phyloP scores from a whole-genome alignment of 2,329 filamentous ascomycete species.

The Sarocladium oryzae region DNA sequence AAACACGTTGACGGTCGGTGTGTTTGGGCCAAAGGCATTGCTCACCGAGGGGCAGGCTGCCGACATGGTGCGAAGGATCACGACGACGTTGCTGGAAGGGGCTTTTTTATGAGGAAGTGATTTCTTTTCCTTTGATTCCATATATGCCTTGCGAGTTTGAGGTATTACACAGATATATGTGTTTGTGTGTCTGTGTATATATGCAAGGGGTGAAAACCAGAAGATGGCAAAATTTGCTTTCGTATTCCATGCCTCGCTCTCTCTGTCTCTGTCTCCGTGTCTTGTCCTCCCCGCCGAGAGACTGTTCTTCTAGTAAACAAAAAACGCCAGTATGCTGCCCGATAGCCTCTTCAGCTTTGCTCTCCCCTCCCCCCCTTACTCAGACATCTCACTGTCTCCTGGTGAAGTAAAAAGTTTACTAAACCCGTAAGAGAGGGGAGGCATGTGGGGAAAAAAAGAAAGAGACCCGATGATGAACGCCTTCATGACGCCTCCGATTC shows the following conservation, averaged over 20 bases:
- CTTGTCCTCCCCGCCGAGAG: not conserved
- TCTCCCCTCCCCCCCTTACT: too few species aligned
- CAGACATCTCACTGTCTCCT: too few species aligned
- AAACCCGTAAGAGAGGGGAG: too few species aligned
- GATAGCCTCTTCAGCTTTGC: too few species aligned
- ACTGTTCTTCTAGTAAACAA: not conserved
- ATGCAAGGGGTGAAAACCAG: too few species aligned
- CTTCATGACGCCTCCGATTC: too few species aligned
- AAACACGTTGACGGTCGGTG: slow-evolving; percentile 29
- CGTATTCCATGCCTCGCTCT: not conserved
- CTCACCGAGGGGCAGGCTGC: not conserved
- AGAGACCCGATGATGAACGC: too few species aligned
- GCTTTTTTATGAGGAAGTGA: not conserved
- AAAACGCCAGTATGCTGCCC: not conserved
- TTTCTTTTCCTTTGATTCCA: not conserved
- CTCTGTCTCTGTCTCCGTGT: not conserved
- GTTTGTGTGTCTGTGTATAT: too few species aligned
- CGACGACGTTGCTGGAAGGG: not conserved
- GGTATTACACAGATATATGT: too few species aligned
- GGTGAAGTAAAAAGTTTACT: too few species aligned
- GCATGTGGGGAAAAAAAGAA: too few species aligned
- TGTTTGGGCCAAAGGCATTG: slow-evolving; percentile 28
- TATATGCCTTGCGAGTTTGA: too few species aligned
- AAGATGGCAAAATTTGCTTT: not conserved
- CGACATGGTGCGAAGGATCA: not conserved